phyloP scores from a whole-genome alignment of 805 yeast genomes.

The Candida qinlingensis region DNA sequence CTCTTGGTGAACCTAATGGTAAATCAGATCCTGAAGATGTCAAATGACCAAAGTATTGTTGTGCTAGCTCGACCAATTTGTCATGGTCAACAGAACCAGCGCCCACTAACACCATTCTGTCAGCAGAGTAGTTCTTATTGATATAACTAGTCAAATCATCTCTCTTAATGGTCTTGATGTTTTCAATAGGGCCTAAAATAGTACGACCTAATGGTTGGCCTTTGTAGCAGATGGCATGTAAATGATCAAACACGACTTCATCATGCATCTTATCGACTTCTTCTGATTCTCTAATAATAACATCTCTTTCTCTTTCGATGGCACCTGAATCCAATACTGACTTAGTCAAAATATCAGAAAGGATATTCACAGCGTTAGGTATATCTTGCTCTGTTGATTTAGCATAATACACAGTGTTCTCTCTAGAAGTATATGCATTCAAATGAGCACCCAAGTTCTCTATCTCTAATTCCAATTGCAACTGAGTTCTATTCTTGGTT shows the following conservation, averaged over 20 bases:
- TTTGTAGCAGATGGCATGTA: conserved; percentile 87
- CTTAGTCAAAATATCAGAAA: conserved; percentile 83
- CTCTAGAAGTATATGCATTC: conserved; percentile 98
- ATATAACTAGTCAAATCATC: conserved; percentile 77
- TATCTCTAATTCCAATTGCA: conserved; percentile 82
- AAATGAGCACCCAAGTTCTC: conserved; percentile 96
- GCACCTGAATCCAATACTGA: conserved; percentile 79
- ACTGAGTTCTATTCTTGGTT: conserved; percentile 73
- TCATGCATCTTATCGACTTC: conserved; percentile 98
- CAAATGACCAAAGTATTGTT: conserved; percentile 69
- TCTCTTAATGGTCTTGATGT: conserved; percentile 75
- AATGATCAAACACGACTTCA: conserved; percentile 95
- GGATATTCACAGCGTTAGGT: conserved; percentile 78
- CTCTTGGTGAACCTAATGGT: conserved; percentile 63
- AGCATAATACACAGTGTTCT: conserved; percentile 95
- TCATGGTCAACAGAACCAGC: conserved; percentile 92
- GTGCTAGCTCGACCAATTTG: conserved; percentile 71
- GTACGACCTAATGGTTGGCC: conserved; percentile 95
- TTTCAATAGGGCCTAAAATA: conserved; percentile 88
- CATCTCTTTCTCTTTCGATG: conserved; percentile 93
- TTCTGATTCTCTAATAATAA: conserved; percentile 92
- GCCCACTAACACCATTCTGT: conserved; percentile 97
- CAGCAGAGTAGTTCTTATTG: conserved; percentile 84
- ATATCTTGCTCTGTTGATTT: conserved; percentile 78
- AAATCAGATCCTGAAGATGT: conserved; percentile 46